Evolutionary conservation across 306 rosid genomes (phyloP).

Genomic region (Rosa rugosa): DNA sequence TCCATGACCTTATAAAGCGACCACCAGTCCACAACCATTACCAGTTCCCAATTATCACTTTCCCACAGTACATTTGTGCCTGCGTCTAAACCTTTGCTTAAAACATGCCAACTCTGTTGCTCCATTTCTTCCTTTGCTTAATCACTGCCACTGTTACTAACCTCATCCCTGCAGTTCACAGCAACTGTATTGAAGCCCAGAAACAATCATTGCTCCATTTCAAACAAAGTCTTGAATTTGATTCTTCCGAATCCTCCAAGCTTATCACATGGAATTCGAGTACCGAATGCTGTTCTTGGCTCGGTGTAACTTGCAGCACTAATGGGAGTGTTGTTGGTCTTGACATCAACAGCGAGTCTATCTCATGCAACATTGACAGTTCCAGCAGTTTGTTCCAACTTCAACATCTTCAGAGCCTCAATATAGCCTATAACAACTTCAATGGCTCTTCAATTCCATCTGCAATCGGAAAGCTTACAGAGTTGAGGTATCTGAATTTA

Average conservation of each 20-base stretch:
- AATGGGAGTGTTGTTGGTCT: neutral
- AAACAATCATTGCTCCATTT: neutral
- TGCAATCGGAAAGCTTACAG: constrained; percentile 1
- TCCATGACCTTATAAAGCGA: no score
- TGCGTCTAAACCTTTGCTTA: neutral
- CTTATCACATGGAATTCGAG: neutral
- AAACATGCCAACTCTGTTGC: neutral
- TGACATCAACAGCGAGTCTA: neutral
- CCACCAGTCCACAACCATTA: neutral
- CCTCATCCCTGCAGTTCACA: neutral
- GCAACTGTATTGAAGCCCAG: neutral
- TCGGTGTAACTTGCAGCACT: neutral
- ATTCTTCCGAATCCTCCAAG: neutral
- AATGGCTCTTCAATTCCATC: constrained; percentile 21
- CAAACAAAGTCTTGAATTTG: neutral
- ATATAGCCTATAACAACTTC: neutral
- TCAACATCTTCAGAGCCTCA: neutral
- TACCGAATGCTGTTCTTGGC: neutral
- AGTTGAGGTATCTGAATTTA: constrained; percentile 16
- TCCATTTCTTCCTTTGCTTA: neutral
- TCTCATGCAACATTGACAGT: neutral
- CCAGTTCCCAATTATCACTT: neutral
- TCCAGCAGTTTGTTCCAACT: neutral
- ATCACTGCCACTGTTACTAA: neutral
- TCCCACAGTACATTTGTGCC: neutral